These are phyloP conservation scores for Hypoxylon sp. DNA, from an alignment of 2,329 filamentous ascomycete species.

Conservation along the genomic window DNA sequence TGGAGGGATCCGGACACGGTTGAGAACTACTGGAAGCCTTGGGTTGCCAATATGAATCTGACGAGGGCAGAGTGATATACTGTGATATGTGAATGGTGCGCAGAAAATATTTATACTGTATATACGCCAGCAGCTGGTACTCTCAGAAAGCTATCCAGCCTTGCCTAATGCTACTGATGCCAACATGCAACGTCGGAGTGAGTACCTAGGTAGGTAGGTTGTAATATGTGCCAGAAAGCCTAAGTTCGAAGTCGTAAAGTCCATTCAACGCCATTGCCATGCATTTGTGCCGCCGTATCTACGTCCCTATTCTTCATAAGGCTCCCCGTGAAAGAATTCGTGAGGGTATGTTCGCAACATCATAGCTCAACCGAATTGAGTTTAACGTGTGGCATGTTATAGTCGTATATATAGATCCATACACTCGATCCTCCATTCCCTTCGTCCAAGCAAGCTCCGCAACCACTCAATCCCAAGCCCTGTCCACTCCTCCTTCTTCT, in stretches of 20 bases:
- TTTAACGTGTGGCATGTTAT: too few species aligned
- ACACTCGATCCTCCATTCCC: constrained; percentile 91
- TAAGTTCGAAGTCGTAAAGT: too few species aligned
- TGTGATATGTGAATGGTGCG: too few species aligned
- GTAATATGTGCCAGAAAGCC: too few species aligned
- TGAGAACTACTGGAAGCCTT: constrained; percentile 60
- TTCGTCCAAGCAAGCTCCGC: constrained; percentile 78
- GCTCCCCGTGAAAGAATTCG: too few species aligned
- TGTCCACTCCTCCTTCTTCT: constrained; percentile 71
- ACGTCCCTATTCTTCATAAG: constrained; percentile 11
- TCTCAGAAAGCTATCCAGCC: neutral
- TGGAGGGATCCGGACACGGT: constrained; percentile 57
- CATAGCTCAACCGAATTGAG: too few species aligned
- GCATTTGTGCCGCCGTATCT: constrained; percentile 29
- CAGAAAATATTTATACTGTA: neutral
- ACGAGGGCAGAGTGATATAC: constrained; percentile 19
- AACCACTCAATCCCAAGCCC: constrained; percentile 87
- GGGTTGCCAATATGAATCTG: constrained; percentile 54
- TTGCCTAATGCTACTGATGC: too few species aligned
- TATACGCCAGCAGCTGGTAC: neutral
- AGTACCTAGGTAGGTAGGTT: too few species aligned
- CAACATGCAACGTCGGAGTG: too few species aligned
- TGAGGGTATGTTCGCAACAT: too few species aligned
- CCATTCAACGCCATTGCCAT: constrained; percentile 42
- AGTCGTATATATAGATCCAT: constrained; percentile 86